Percentiles rank a stretch among this genome's conserved stretches.
phyloP scores from a whole-genome alignment of 305 asterid species.

The Fraxinus sp. region DNA sequence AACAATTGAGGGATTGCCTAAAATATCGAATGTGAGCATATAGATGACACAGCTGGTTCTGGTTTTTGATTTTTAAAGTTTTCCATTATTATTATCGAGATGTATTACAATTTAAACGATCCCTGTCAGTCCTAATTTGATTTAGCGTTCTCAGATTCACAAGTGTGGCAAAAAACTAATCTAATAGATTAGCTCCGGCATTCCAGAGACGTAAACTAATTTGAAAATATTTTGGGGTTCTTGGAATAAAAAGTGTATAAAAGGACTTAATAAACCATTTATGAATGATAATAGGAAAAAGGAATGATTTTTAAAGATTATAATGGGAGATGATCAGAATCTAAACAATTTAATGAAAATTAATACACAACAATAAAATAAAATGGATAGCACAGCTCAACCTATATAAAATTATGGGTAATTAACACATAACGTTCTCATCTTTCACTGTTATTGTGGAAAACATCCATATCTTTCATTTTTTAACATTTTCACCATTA shows the following conservation, averaged over 20 bases:
- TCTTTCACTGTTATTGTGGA: not conserved
- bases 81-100: not conserved
- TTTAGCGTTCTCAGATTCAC: not conserved
- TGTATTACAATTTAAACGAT: not conserved
- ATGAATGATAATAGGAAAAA: not conserved
- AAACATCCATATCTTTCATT: no score
- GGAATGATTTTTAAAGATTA: not conserved
- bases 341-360: not conserved
- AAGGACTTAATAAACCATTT: not conserved
- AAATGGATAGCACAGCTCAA: not conserved
- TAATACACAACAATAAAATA: not conserved
- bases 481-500: no score
- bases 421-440: not conserved
- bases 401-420: not conserved
- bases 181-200: not conserved
- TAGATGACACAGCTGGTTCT: not conserved
- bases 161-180: not conserved
- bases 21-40: not conserved
- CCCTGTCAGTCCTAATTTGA: not conserved
- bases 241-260: not conserved
- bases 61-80: not conserved
- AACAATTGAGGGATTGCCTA: not conserved
- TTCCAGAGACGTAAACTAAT: not conserved
- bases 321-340: not conserved
- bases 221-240: not conserved